Evolutionary conservation across 1,284 basidiomycete genomes (phyloP).

Genomic region (Leccinum griseonigrum): DNA sequence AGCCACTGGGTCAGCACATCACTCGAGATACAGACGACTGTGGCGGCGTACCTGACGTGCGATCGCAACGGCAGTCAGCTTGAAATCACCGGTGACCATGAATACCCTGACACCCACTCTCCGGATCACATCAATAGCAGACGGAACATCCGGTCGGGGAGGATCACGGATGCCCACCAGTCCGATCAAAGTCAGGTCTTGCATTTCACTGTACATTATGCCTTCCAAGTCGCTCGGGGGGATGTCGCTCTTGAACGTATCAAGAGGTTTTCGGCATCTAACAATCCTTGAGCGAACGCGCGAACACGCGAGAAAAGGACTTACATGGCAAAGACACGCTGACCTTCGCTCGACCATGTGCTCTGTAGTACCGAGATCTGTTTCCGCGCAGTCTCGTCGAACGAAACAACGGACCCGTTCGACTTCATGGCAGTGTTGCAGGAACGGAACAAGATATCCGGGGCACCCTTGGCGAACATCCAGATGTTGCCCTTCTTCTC

Average conservation of each 20-base stretch:
- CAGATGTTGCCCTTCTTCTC: conserved; percentile 25
- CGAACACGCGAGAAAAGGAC: background rate
- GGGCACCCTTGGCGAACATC: conserved; percentile 57
- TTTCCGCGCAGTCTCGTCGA: conserved; percentile 30
- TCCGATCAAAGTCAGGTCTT: conserved; percentile 52
- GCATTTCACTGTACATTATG: conserved; percentile 36
- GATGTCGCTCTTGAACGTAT: conserved; percentile 26
- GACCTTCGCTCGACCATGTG: conserved; percentile 54
- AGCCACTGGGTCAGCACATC: background rate
- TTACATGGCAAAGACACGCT: conserved; percentile 55
- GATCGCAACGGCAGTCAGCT: conserved; percentile 44
- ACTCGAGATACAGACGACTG: background rate
- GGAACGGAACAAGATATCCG: conserved; percentile 53
- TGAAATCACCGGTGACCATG: conserved; percentile 60
- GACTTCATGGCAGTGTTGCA: conserved; percentile 41
- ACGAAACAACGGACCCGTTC: conserved; percentile 36
- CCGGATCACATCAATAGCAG: conserved; percentile 45
- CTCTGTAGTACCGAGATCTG: conserved; percentile 42
- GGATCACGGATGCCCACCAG: conserved; percentile 62
- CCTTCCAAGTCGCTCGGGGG: conserved; percentile 39
- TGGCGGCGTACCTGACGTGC: conserved; percentile 33
- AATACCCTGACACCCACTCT: conserved; percentile 46
- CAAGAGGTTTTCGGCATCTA: conserved; percentile 32
- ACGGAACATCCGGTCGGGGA: conserved; percentile 49
- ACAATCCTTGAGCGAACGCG: background rate